These are phyloP conservation scores for Dorcoceras hygrometricum DNA, from an alignment of 257 asterid species.

Conservation along the genomic window DNA sequence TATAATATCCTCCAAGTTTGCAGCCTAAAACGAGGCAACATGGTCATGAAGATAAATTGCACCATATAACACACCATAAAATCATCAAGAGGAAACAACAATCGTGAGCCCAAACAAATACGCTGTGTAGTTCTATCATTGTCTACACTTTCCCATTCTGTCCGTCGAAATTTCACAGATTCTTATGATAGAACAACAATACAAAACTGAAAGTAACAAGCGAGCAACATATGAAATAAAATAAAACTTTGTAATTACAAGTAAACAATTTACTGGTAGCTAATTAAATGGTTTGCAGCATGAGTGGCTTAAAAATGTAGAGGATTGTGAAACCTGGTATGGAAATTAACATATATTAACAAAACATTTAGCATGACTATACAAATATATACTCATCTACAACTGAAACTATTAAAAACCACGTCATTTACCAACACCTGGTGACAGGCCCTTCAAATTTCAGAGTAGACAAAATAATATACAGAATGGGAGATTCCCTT, in stretches of 20 bases:
- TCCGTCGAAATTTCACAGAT: background rate
- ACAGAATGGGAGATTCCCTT: background rate
- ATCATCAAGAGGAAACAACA: background rate
- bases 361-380: background rate
- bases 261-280: background rate
- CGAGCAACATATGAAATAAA: background rate
- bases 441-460: background rate
- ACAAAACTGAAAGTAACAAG: background rate
- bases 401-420: background rate
- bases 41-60: constrained; percentile 8
- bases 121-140: background rate
- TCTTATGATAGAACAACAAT: background rate
- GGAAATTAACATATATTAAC: background rate
- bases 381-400: background rate
- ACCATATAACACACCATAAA: constrained; percentile 18
- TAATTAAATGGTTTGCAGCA: background rate
- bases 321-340: background rate
- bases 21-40: constrained; percentile 55
- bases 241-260: too few species aligned
- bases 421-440: background rate
- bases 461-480: background rate
- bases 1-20: constrained; percentile 76
- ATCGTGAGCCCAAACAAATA: constrained; percentile 5
- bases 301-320: background rate
- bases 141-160: background rate